Evolutionary conservation across 192 early-diverging fungal genomes (phyloP).

Genomic region (Podila epicladia): DNA sequence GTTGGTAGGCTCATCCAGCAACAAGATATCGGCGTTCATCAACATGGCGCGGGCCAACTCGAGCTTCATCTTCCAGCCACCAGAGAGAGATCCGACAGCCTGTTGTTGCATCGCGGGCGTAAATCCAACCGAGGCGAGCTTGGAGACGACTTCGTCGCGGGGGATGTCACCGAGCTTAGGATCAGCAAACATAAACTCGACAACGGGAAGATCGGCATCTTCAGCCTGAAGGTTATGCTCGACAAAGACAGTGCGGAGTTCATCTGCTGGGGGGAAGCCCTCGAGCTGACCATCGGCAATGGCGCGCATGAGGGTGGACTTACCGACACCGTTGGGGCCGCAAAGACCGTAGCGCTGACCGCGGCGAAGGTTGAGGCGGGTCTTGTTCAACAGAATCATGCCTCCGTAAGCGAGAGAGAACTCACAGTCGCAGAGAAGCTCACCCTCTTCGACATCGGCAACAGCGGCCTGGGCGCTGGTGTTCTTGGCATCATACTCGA

Average conservation of each 20-base stretch:
- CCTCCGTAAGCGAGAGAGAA: conserved; percentile 87
- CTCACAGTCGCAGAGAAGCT: conserved; percentile 75
- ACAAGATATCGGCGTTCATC: conserved; percentile 83
- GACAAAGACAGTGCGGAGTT: conserved; percentile 83
- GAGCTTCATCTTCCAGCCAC: conserved; percentile 94
- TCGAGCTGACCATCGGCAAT: conserved; percentile 87
- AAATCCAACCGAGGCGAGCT: conserved; percentile 73
- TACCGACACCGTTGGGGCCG: conserved; percentile 86
- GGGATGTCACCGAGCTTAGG: conserved; percentile 64
- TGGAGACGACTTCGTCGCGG: conserved; percentile 54
- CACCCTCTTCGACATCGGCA: conserved; percentile 62
- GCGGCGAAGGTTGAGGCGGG: conserved; percentile 68
- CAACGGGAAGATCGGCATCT: conserved; percentile 73
- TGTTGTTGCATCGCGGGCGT: conserved; percentile 63
- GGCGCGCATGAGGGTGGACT: conserved; percentile 87
- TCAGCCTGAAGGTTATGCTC: conserved; percentile 80
- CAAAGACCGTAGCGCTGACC: conserved; percentile 84
- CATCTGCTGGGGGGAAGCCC: conserved; percentile 80
- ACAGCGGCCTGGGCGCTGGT: conserved; percentile 51
- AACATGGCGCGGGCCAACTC: conserved; percentile 89
- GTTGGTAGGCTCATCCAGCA: conserved; percentile 89
- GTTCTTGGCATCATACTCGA: conserved; percentile 59
- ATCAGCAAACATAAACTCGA: conserved; percentile 76
- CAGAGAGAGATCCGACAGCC: conserved; percentile 78
- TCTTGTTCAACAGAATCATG: conserved; percentile 82